Percentiles rank a stretch among this genome's conserved stretches.
Conservation (phyloP, 805 yeast species). For the Debaryomyces maramus region DNA sequence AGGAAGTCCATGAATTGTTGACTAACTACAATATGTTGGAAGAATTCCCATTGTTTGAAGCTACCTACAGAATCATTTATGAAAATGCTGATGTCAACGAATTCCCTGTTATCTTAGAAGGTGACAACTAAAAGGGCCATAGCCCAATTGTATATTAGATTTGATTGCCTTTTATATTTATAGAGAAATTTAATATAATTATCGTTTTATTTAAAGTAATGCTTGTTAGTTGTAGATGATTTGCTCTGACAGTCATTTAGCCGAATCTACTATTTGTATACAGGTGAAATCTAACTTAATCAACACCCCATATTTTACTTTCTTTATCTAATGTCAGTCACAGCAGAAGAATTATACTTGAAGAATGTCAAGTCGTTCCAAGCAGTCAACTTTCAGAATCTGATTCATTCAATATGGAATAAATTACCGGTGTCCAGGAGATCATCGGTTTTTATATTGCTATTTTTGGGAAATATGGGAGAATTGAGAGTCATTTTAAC, state of each 20-base stretch:
- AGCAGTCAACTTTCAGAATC: slow-evolving; percentile 33
- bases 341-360: slow-evolving; percentile 20
- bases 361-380: slow-evolving; percentile 32
- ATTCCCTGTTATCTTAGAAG: slow-evolving; percentile 42
- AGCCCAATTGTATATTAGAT: background rate
- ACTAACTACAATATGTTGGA: slow-evolving; percentile 29
- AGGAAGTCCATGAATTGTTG: slow-evolving; percentile 49
- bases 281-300: no score
- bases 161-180: background rate
- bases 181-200: background rate
- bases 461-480: slow-evolving; percentile 70
- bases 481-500: slow-evolving; percentile 80
- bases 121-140: background rate
- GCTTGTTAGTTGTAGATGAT: no score
- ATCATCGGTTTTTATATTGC: slow-evolving; percentile 74
- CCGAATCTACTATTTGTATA: background rate
- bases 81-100: slow-evolving; percentile 41
- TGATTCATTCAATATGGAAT: slow-evolving; percentile 54
- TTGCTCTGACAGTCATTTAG: no score
- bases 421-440: slow-evolving; percentile 64
- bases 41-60: slow-evolving; percentile 48
- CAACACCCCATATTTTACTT: background rate
- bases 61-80: slow-evolving; percentile 44
- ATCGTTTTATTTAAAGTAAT: no score
- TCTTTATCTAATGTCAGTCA: slow-evolving; percentile 3